Percentiles rank a stretch among this genome's conserved stretches.
Conservation (phyloP, 176 grass and related monocot species). For the Elaeis guineensis region DNA sequence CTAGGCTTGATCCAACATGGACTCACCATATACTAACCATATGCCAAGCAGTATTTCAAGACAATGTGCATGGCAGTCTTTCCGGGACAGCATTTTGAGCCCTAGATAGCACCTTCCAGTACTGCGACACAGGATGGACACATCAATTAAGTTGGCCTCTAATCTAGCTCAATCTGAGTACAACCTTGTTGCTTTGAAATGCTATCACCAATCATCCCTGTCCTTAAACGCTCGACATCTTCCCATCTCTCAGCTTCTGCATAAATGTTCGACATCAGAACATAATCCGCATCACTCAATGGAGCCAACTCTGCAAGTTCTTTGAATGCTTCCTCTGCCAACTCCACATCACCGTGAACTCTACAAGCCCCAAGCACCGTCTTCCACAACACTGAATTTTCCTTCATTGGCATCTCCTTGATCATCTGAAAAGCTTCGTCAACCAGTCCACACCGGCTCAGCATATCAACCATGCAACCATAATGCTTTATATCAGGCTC, state of each 20-base stretch:
- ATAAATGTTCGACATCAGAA: conserved; percentile 54
- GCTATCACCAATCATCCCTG: conserved; percentile 12
- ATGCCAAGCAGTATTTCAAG: no score
- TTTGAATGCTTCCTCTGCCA: conserved; percentile 30
- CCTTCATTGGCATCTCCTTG: conserved; percentile 30
- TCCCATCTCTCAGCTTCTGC: conserved; percentile 61
- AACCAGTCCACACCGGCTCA: conserved; percentile 42
- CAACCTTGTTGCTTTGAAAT: conserved; percentile 31
- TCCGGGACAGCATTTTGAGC: no score
- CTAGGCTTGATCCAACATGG: no score
- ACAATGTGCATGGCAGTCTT: no score
- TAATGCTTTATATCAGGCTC: conserved; percentile 56
- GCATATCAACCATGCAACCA: conserved; percentile 71
- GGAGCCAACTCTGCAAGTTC: conserved; percentile 27
- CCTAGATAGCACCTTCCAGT: no score
- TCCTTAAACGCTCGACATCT: conserved; percentile 48
- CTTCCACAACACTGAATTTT: conserved; percentile 49
- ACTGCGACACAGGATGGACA: no score
- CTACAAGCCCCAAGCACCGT: conserved; percentile 63
- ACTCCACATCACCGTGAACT: conserved; percentile 27
- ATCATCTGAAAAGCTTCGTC: conserved; percentile 62
- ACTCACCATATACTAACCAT: no score
- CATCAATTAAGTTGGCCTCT: no score
- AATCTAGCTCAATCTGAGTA: conserved; percentile 34
- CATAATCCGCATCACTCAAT: conserved; percentile 23